Percentiles rank a stretch among this genome's conserved stretches.
Conservation (phyloP, 495 filamentous ascomycete genomes). For the Daldinia caldariorum region DNA sequence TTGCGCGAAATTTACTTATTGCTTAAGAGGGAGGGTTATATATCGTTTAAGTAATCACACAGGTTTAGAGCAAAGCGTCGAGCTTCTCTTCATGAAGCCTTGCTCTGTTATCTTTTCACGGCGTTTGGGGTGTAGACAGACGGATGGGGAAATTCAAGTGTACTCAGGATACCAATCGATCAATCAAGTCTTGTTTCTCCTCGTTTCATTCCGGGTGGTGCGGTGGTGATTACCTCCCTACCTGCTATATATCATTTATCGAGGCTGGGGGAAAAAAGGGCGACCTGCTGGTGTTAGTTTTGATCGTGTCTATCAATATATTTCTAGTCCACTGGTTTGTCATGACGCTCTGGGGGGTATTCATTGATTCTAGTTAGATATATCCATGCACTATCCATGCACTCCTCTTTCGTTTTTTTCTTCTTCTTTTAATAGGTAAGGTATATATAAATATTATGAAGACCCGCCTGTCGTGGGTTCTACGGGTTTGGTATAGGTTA, state of each 20-base stretch:
- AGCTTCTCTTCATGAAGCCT: slow-evolving; percentile 6
- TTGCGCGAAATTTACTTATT: slow-evolving; percentile 6
- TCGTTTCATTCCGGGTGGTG: slow-evolving; percentile 2
- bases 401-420: too few species aligned
- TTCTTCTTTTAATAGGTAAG: too few species aligned
- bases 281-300: slow-evolving; percentile 9
- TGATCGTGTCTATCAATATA: slow-evolving; percentile 15
- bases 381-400: background rate
- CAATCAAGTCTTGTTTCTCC: slow-evolving; percentile 27
- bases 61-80: background rate
- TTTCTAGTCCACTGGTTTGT: slow-evolving; percentile 23
- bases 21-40: slow-evolving; percentile 14
- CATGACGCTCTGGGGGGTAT: slow-evolving; percentile 26
- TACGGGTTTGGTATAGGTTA: slow-evolving; percentile 91
- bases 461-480: slow-evolving; percentile 58
- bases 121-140: slow-evolving; percentile 26
- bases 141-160: slow-evolving; percentile 9
- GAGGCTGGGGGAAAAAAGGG: slow-evolving; percentile 7
- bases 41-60: slow-evolving; percentile 26
- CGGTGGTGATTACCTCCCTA: too few species aligned
- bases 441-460: slow-evolving; percentile 40
- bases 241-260: slow-evolving; percentile 1
- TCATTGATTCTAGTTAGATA: slow-evolving; percentile 26
- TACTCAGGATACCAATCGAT: slow-evolving; percentile 36
- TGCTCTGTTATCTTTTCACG: slow-evolving; percentile 18